phyloP scores from a whole-genome alignment of 2,329 filamentous ascomycete species.

The Nothopassalora personata region DNA sequence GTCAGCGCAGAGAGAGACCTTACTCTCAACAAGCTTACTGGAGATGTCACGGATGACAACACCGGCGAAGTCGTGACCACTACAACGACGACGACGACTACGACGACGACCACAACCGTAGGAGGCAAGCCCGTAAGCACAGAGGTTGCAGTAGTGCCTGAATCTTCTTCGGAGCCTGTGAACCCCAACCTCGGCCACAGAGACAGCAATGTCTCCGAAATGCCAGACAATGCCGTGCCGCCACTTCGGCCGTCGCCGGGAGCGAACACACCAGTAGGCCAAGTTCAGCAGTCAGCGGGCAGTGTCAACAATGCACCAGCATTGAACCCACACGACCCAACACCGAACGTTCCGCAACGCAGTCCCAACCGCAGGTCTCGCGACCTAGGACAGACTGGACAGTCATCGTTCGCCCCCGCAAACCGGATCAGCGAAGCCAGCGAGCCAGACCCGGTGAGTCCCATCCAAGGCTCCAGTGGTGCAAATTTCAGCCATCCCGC shows the following conservation, averaged over 20 bases:
- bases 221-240: conserved; percentile 20
- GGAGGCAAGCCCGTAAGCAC: conserved; percentile 20
- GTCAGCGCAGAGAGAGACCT: conserved; percentile 24
- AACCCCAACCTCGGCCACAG: not conserved
- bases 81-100: conserved; percentile 31
- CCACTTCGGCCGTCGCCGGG: not conserved
- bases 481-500: conserved; percentile 10
- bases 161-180: not conserved
- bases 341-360: conserved; percentile 3
- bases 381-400: not conserved
- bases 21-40: conserved; percentile 25
- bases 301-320: not conserved
- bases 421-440: not conserved
- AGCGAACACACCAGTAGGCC: not conserved
- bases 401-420: not conserved
- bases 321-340: not conserved
- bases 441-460: conserved; percentile 6
- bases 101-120: conserved; percentile 26
- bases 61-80: conserved; percentile 29
- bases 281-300: too few relatives aligned
- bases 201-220: conserved; percentile 20
- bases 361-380: conserved; percentile 8
- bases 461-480: conserved; percentile 1
- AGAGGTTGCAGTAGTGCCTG: conserved; percentile 2
- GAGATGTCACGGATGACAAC: conserved; percentile 28